Conservation (phyloP, 2,329 filamentous ascomycete genomes). For the Chrysosporium keratinophilum region DNA sequence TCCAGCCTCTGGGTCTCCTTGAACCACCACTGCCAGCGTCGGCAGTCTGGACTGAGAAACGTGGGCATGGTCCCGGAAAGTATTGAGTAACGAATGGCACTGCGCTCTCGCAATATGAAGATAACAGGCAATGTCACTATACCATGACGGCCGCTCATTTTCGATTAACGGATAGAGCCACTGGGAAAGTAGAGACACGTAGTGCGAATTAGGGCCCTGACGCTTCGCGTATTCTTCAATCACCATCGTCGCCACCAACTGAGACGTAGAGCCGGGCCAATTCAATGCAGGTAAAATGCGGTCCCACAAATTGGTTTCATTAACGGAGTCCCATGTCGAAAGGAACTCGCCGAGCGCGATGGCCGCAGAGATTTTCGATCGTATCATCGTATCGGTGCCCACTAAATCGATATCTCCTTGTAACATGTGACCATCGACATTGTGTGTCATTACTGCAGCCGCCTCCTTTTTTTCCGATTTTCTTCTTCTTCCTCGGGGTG, state of each 20-base stretch:
- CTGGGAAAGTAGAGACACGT: conserved; percentile 37
- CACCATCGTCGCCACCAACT: conserved; percentile 70
- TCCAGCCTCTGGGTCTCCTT: conserved; percentile 83
- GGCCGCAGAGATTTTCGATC: conserved; percentile 79
- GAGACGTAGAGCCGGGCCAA: conserved; percentile 71
- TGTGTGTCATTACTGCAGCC: conserved; percentile 61
- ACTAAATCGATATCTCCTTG: conserved; percentile 93
- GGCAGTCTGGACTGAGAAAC: conserved; percentile 66
- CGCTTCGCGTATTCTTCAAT: conserved; percentile 77
- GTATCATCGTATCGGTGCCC: conserved; percentile 74
- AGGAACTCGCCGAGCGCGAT: conserved; percentile 78
- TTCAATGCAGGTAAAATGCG: conserved; percentile 60
- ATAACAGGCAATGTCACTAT: conserved; percentile 81
- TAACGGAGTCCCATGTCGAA: conserved; percentile 56
- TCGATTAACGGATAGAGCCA: conserved; percentile 68
- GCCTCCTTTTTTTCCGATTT: conserved; percentile 79
- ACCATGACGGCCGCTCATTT: conserved; percentile 66
- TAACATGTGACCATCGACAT: conserved; percentile 97
- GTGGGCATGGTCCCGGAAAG: conserved; percentile 85
- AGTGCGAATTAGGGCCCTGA: conserved; percentile 25
- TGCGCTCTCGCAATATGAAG: conserved; percentile 83
- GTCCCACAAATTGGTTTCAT: conserved; percentile 44
- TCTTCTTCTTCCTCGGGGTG: conserved; percentile 60
- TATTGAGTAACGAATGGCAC: conserved; percentile 77
- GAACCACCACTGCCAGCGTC: conserved; percentile 75